These are phyloP conservation scores for Solanum sejunctum DNA, from an alignment of 257 asterid species.

Conservation along the genomic window DNA sequence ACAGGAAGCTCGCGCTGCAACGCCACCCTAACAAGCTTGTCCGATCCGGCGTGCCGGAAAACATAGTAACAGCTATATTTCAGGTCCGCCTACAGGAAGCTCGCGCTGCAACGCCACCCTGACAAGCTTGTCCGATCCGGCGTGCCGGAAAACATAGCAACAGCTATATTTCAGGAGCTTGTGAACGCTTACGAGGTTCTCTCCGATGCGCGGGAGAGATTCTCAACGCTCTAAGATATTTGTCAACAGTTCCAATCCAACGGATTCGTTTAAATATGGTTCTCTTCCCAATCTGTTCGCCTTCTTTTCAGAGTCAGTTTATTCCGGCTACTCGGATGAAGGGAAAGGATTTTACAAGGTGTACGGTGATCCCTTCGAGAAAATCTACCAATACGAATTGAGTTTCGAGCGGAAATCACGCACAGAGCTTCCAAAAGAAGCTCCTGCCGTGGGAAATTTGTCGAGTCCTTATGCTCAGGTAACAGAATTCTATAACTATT, in stretches of 20 bases:
- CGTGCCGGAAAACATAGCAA: conserved; percentile 77
- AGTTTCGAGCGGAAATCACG: conserved; percentile 56
- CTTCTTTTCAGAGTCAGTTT: conserved; percentile 71
- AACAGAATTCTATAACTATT: conserved; percentile 76
- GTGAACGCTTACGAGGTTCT: conserved; percentile 88
- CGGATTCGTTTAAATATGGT: conserved; percentile 15
- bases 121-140: conserved; percentile 79
- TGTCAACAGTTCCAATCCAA: conserved; percentile 27
- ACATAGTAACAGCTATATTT: conserved; percentile 83
- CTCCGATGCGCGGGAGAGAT: conserved; percentile 79
- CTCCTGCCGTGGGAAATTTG: conserved; percentile 82
- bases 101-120: conserved; percentile 96
- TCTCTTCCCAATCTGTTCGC: conserved; percentile 59
- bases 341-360: conserved; percentile 84
- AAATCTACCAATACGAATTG: conserved; percentile 53
- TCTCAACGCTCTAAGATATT: conserved; percentile 85
- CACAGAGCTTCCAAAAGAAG: conserved; percentile 52
- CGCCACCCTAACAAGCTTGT: conserved; percentile 96
- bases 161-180: conserved; percentile 88
- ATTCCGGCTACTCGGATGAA: conserved; percentile 58
- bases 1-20: conserved; percentile 78
- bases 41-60: conserved; percentile 61
- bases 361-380: conserved; percentile 64
- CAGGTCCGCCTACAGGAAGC: conserved; percentile 77
- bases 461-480: conserved; percentile 81